These are phyloP conservation scores for Schizonepeta tenuifolia DNA, from an alignment of 257 asterid genomes.

Conservation along the genomic window DNA sequence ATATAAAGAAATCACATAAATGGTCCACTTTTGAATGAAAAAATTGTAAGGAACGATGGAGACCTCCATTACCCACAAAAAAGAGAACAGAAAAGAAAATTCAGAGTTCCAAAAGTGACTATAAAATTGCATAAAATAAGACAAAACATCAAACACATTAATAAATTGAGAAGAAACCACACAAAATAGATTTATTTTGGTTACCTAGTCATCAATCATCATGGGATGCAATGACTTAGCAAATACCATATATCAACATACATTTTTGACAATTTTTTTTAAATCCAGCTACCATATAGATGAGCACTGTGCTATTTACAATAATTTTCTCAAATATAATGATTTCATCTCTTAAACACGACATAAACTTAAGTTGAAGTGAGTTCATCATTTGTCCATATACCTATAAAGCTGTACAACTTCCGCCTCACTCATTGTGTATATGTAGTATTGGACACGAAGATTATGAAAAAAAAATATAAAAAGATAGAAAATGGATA, in stretches of 20 bases:
- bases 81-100: background rate
- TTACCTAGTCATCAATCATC: conserved; percentile 38
- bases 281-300: background rate
- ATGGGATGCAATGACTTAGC: conserved; percentile 6
- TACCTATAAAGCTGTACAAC: too few species aligned
- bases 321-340: background rate
- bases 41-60: conserved; percentile 17
- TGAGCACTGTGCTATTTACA: background rate
- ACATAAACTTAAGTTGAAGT: background rate
- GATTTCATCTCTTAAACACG: background rate
- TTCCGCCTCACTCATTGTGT: too few species aligned
- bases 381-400: background rate
- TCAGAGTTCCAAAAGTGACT: conserved; percentile 10
- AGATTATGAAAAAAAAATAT: too few species aligned
- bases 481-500: too few species aligned
- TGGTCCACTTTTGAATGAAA: conserved; percentile 24
- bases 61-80: conserved; percentile 28
- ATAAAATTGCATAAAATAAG: conserved; percentile 29
- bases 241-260: background rate
- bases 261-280: background rate
- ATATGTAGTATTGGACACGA: too few species aligned
- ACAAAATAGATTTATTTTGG: conserved; percentile 22
- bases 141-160: conserved; percentile 36
- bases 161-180: conserved; percentile 37
- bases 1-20: conserved; percentile 9